Evolutionary conservation across 208 protist species (phyloP).

Genomic region (Leishmania lainsoni): DNA sequence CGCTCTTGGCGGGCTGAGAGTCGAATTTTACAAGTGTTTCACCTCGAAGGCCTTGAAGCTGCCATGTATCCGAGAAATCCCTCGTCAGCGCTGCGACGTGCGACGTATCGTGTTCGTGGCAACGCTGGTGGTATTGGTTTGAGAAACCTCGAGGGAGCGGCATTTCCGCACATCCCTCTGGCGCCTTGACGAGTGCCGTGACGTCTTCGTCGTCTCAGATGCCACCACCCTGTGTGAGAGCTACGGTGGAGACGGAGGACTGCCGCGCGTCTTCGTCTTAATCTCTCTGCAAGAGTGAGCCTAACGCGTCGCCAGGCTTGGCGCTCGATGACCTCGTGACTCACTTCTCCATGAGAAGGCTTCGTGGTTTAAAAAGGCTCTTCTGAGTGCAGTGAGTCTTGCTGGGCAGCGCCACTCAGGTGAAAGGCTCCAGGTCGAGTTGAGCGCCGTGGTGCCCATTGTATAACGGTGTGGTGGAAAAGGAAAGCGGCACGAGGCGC

Average conservation of each 20-base stretch:
- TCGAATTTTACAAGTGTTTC: background rate
- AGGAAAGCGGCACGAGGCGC: background rate
- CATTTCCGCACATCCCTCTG: background rate
- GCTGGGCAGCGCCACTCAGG: no score
- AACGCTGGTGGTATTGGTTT: background rate
- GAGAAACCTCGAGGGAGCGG: no score
- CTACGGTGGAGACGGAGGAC: background rate
- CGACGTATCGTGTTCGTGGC: background rate
- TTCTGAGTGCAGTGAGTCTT: background rate
- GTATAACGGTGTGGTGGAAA: background rate
- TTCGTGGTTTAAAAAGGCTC: conserved; percentile 10
- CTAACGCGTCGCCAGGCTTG: background rate
- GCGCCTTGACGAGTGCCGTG: background rate
- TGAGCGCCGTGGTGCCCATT: background rate
- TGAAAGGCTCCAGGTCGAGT: background rate
- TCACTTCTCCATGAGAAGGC: background rate
- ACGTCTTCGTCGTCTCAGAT: background rate
- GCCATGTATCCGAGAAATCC: conserved; percentile 5
- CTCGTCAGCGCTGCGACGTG: background rate
- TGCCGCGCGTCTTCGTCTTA: background rate
- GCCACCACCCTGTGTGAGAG: background rate
- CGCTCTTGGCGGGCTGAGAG: background rate
- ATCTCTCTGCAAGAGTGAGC: conserved; percentile 1
- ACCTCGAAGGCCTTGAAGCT: conserved; percentile 20
- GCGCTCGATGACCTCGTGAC: conserved; percentile 18